Evolutionary conservation across 2,329 filamentous ascomycete species (phyloP), one percentile per base, ranked within the genome.

Genomic region (Rutstroemia sp.): DNA sequence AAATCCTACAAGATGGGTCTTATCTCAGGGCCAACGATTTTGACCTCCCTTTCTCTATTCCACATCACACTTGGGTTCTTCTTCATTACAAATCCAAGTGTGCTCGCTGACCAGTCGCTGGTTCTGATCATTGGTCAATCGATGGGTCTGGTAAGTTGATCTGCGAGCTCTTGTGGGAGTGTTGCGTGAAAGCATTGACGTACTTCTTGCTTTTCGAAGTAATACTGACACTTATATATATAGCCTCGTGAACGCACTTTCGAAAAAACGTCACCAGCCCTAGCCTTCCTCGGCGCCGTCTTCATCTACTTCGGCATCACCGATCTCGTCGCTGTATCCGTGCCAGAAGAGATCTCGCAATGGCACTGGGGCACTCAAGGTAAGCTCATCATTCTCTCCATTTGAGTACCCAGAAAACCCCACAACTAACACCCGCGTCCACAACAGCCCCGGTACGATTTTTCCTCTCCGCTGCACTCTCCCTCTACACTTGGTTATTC

Each of bases 31-130:
- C 87, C 81, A 68, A 89, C 86, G 8, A 86, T 96, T 71, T 86
- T 96, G 65, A 87, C 88, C 64, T 86, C 84, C 52, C 76, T 96
- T 64, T 88, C 87, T 64, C 80, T 95, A 69, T 90, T 94, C 75
- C 89, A 96, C 73, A 73, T 96, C 62, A 89, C 88, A 5, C 76
- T 94, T 49, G 90, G 86, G 65, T 91, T 86, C 73, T 89, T 94
- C 75, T 87, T 96, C 74, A 78, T 95, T 65, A 86, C 82, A 44
- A 84, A 79, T 57, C 92, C 92, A 5, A 74, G 75, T 59, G 78
- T 81, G 45, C 78, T 96, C 65, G 83, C 88, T 49, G 86, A 92
- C 68, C 89, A 95, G 67, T 84, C 86, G 52, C 71, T 95, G 21
- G 88, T 96, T 48, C 89, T 83, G 64, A 80, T 96, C 30, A 74